phyloP scores from a whole-genome alignment of 176 grass and related monocot species.

The Paspalum vaginatum region DNA sequence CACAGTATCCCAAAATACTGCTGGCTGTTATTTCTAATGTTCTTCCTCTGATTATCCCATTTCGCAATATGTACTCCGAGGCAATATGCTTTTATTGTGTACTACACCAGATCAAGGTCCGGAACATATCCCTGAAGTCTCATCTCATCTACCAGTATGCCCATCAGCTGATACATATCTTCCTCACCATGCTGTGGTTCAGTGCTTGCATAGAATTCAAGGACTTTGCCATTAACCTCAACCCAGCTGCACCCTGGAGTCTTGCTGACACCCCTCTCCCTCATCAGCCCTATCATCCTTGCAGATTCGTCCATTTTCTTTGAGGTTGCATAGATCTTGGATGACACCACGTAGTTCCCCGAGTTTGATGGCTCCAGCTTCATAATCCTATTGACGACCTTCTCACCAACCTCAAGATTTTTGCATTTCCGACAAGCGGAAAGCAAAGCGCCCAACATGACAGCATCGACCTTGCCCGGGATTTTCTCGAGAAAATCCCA shows the following conservation, averaged over 20 bases:
- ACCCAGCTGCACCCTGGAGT: constrained; percentile 92
- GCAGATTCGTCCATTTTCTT: constrained; percentile 78
- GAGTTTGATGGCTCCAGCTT: constrained; percentile 80
- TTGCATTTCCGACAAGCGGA: constrained; percentile 66
- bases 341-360: constrained; percentile 85
- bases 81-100: neutral
- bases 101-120: constrained; percentile 59
- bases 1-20: neutral
- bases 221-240: constrained; percentile 64
- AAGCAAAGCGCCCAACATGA: constrained; percentile 78
- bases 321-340: constrained; percentile 74
- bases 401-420: constrained; percentile 70
- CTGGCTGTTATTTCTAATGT: neutral
- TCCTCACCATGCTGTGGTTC: constrained; percentile 52
- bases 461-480: constrained; percentile 65
- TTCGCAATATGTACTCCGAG: neutral
- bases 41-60: neutral
- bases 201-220: constrained; percentile 79
- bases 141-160: constrained; percentile 65
- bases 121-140: constrained; percentile 71
- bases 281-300: constrained; percentile 79
- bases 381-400: constrained; percentile 69
- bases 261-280: constrained; percentile 76
- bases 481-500: constrained; percentile 77
- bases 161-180: constrained; percentile 66